A percentile compares a stretch with the other conserved stretches of the same genome.
phyloP scores from a whole-genome alignment of 2,329 filamentous ascomycete species.

The Neofusicoccum umdonicola region DNA sequence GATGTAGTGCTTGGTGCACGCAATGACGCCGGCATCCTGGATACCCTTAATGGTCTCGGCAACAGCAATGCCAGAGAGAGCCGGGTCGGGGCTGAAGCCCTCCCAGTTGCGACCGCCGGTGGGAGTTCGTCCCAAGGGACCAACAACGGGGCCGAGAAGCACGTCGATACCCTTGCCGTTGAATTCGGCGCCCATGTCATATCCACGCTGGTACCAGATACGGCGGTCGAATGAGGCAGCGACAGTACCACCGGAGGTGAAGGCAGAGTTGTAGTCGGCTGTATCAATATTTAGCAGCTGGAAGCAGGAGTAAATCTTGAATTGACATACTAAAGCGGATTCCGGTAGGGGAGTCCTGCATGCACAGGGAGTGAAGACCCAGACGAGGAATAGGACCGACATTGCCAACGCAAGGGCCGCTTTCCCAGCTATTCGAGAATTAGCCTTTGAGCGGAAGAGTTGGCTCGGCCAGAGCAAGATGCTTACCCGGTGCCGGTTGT shows the following conservation, averaged over 20 bases:
- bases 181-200: slow-evolving; percentile 73
- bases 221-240: slow-evolving; percentile 79
- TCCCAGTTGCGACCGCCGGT: slow-evolving; percentile 73
- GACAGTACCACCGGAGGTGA: slow-evolving; percentile 73
- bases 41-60: slow-evolving; percentile 75
- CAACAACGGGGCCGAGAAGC: slow-evolving; percentile 73
- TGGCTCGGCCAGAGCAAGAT: not conserved
- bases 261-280: slow-evolving; percentile 79
- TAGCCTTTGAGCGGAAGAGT: slow-evolving; percentile 9
- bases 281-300: not conserved
- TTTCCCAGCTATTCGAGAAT: slow-evolving; percentile 54
- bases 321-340: slow-evolving; percentile 60
- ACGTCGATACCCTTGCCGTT: slow-evolving; percentile 73
- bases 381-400: slow-evolving; percentile 66
- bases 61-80: slow-evolving; percentile 70
- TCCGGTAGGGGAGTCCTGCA: slow-evolving; percentile 83
- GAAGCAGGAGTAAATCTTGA: not conserved
- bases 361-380: slow-evolving; percentile 70
- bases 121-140: slow-evolving; percentile 66
- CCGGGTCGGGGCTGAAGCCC: slow-evolving; percentile 70
- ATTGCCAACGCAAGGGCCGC: slow-evolving; percentile 76
- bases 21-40: slow-evolving; percentile 77
- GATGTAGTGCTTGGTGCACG: slow-evolving; percentile 70
- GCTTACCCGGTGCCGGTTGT: slow-evolving; percentile 83
- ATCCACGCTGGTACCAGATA: slow-evolving; percentile 66